Conservation (phyloP, 2,329 filamentous ascomycete species). For the Ophiostoma triangulosporum region DNA sequence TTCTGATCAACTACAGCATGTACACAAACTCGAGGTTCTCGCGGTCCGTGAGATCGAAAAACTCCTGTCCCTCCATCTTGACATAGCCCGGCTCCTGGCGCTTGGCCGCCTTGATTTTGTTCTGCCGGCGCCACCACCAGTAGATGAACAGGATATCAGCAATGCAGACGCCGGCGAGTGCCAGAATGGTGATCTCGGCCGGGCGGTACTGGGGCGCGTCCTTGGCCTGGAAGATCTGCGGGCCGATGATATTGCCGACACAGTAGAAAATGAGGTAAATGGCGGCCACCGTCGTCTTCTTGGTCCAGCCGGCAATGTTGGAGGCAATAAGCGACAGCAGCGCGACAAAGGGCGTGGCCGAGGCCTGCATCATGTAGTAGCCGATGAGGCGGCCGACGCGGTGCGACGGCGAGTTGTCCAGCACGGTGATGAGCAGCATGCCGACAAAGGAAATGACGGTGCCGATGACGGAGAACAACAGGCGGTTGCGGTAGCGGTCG, state of each 20-base stretch:
- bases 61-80: conserved; percentile 54
- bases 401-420: conserved; percentile 33
- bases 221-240: conserved; percentile 41
- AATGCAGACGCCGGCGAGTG: conserved; percentile 25
- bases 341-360: conserved; percentile 49
- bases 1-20: conserved; percentile 26
- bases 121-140: conserved; percentile 45
- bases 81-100: conserved; percentile 41
- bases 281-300: conserved; percentile 44
- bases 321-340: conserved; percentile 48
- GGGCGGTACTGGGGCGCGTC: conserved; percentile 47
- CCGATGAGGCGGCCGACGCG: conserved; percentile 46
- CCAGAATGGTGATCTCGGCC: conserved; percentile 50
- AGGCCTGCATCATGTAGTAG: conserved; percentile 52
- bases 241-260: conserved; percentile 39
- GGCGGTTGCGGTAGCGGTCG: conserved; percentile 40
- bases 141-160: conserved; percentile 42
- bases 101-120: conserved; percentile 41
- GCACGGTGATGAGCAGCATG: conserved; percentile 49
- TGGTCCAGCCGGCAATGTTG: conserved; percentile 45
- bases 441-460: conserved; percentile 38
- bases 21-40: conserved; percentile 56
- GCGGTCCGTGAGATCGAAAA: conserved; percentile 50
- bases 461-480: conserved; percentile 21
- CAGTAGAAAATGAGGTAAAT: conserved; percentile 39